Base-by-base conservation (phyloP, 768 basidiomycete genomes). In the Lactarius sp. region DNA sequence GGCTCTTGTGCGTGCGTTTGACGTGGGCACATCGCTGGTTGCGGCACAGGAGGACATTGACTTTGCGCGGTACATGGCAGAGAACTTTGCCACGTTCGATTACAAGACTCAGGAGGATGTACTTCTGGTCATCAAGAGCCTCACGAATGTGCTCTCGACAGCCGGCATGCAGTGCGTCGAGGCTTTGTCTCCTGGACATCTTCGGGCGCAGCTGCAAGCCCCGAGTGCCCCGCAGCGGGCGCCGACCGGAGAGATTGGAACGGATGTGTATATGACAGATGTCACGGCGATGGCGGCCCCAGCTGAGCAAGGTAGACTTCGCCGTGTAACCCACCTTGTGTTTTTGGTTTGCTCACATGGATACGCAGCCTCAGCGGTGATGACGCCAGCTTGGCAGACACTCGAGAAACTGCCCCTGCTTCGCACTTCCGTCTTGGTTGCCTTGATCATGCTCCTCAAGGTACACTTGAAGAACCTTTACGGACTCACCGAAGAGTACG, bases 41-140 rank as follows among this genome's bases (percentile, higher is more conserved):
- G 81, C 85, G 12, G 77, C 84, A 0, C 87, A 87, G 88, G 84
- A 89, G 65, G 91, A 97, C 69, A 80, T 95, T 58, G 85, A 88
- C 54, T 93, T 98, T 71, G 82, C 82, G 4, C 87, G 94, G 59
- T 99, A 94, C 76, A 90, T 98, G 84, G 88, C 92, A 0, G 97
- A 98, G 72, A 98, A 98, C 70, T 88, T 98, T 62, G 82, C 94
- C 0, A 78, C 88, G 0, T 84, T 99, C 64, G 94, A 98, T 39
- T 98, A 95, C 79, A 98, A 94, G 77, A 92, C 92, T 0, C 87
- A 90, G 69, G 97, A 99, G 74, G 97, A 98, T 75, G 86, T 88
- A 5, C 77, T 98, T 57, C 86, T 89, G 5, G 86, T 98, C 27
- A 83, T 97, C 71, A 90, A 88, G 64, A 81, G 83, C 59, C 79